These are phyloP conservation scores for Fusarium gaditjirri DNA, from an alignment of 2,329 filamentous ascomycete species.

Conservation along the genomic window DNA sequence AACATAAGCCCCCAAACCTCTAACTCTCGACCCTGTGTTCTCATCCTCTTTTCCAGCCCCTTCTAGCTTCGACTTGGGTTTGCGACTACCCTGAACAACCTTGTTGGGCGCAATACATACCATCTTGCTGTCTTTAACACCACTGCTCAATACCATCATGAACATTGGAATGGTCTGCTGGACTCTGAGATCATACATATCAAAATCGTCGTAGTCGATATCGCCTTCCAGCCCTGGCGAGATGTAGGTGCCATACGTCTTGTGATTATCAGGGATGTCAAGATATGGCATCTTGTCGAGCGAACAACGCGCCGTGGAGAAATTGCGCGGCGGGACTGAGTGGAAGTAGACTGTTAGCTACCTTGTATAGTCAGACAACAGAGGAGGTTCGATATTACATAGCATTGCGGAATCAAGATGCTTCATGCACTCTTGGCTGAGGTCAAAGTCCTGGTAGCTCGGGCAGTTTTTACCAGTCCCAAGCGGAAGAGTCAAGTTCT, in stretches of 20 bases:
- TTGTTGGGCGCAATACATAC: background rate
- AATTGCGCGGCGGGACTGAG: background rate
- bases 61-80: background rate
- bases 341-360: background rate
- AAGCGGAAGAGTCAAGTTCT: background rate
- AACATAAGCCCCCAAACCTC: background rate
- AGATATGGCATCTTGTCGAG: background rate
- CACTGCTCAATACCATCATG: background rate
- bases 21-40: background rate
- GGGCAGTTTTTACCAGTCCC: rapidly evolving
- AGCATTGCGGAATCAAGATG: no score
- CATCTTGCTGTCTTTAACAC: background rate
- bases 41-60: background rate
- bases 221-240: background rate
- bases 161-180: background rate
- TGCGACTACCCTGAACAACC: background rate
- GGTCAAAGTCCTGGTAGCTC: rapidly evolving
- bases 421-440: background rate
- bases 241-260: background rate
- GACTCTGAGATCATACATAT: background rate
- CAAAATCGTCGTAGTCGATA: background rate
- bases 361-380: rapidly evolving
- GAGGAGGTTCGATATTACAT: background rate
- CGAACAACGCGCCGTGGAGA: background rate
- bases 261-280: background rate